These are phyloP conservation scores for Rhipidocladum racemiflorum DNA, from an alignment of 176 grass and related monocot species.

Conservation along the genomic window DNA sequence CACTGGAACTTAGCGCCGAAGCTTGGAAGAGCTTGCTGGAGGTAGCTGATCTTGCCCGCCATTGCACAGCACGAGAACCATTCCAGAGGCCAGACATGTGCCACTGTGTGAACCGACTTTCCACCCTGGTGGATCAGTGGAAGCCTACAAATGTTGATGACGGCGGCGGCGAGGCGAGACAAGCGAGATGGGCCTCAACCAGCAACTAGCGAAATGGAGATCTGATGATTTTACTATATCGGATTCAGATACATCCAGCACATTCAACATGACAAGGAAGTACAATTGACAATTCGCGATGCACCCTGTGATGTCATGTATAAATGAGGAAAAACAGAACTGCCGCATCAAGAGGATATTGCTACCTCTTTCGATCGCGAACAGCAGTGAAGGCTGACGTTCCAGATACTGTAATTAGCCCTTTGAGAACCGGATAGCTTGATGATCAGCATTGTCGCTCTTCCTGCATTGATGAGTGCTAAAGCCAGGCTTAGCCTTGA, in stretches of 20 bases:
- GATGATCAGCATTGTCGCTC: background rate
- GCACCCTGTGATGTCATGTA: background rate
- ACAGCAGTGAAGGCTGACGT: slow-evolving; percentile 11
- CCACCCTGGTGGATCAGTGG: slow-evolving; percentile 68
- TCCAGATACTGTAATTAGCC: slow-evolving; percentile 12
- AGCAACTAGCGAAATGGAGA: slow-evolving; percentile 74
- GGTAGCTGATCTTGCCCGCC: slow-evolving; percentile 77
- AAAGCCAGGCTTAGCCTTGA: slow-evolving; percentile 5
- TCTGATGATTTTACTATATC: slow-evolving; percentile 53
- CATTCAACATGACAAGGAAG: slow-evolving; percentile 26
- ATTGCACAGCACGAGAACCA: slow-evolving; percentile 78
- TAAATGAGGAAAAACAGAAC: slow-evolving; percentile 18
- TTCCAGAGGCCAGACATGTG: slow-evolving; percentile 88
- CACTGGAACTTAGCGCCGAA: slow-evolving; percentile 55
- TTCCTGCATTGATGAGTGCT: slow-evolving; percentile 19
- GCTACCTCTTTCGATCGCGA: background rate
- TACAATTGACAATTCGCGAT: slow-evolving; percentile 22
- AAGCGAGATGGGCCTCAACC: slow-evolving; percentile 45
- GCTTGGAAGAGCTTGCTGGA: slow-evolving; percentile 59
- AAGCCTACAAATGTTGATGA: slow-evolving; percentile 48
- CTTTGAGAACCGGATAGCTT: slow-evolving; percentile 5
- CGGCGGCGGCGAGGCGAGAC: slow-evolving; percentile 25
- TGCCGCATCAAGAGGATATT: background rate
- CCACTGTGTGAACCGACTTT: slow-evolving; percentile 76
- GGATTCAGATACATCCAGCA: slow-evolving; percentile 45